Base-by-base conservation (phyloP, 495 filamentous ascomycete genomes). In the Cladorrhinum samala region DNA sequence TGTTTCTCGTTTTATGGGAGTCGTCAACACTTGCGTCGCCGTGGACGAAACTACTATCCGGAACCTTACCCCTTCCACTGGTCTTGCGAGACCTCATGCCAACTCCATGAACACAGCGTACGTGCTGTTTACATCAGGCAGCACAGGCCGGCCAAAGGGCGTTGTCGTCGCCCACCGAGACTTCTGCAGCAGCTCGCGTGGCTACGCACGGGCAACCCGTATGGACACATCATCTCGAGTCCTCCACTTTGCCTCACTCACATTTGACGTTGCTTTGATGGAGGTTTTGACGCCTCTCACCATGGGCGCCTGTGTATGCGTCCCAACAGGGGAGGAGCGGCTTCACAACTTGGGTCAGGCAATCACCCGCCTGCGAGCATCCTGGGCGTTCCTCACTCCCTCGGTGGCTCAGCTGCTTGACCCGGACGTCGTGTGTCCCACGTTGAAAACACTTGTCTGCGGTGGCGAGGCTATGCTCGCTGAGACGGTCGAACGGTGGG, bases 291-390 rank as follows among this genome's bases (percentile, higher is more conserved):
- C 77, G 16, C 74, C 76, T 1, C 65, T 85, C 17, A 81, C 78
- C 9, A 76, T 77, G 53, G 84, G 84, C 19, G 83, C 76, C 13
- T 81, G 76, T 49, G 71, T 84, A 2, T 87, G 84, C 61, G 74
- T 87, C 33, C 83, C 83, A 3, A 79, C 74, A 46, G 66, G 64
- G 43, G 68, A 83, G 8, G 76, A 82, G 7, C 74, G 82, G 4
- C 52, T 64, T 0, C 67, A 58, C 17, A 44, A 62, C 44, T 50
- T 56, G 5, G 56, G 53, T 36, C 20, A 19, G 1, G 50, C 59
- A 11, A 75, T 75, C 17, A 46, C 39, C 23, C 37, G 52, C 16
- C 52, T 57, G 19, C 23, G 48, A 3, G 55, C 57, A 2, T 58
- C 58, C 9, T 66, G 63, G 63, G 37, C 53, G 18, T 52, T 64